Percentiles rank a stretch among this genome's conserved stretches.
Conservation (phyloP, 1,139 yeast genomes). For the Geotrichum candidum region DNA sequence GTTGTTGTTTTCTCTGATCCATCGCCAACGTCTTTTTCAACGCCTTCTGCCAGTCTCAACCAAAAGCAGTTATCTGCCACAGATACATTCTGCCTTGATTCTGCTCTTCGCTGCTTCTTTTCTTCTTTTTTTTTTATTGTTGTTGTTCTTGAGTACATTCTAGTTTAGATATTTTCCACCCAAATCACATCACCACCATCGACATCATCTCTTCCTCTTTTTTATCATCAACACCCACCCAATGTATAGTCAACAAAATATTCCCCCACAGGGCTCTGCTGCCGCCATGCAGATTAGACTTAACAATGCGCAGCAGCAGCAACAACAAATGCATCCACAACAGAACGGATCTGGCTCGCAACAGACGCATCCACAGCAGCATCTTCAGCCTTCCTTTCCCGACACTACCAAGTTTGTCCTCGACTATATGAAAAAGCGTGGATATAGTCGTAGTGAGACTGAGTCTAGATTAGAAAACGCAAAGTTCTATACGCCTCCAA, state of each 20-base stretch:
- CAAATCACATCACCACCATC: background rate
- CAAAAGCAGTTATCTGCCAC: background rate
- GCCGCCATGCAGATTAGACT: background rate
- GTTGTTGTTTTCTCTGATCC: background rate
- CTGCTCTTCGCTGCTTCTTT: background rate
- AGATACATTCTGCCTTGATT: background rate
- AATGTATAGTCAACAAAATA: background rate
- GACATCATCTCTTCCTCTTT: background rate
- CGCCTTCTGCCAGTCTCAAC: background rate
- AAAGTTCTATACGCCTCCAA: constrained; percentile 55
- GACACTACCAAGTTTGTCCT: constrained; percentile 43
- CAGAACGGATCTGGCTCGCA: background rate
- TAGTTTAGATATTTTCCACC: background rate
- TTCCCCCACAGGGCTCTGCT: background rate
- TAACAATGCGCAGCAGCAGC: constrained; percentile 5
- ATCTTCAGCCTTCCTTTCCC: constrained; percentile 4
- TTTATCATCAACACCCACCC: background rate
- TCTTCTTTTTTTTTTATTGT: too few species aligned
- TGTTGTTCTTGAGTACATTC: background rate
- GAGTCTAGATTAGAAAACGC: constrained; percentile 86
- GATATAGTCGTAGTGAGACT: constrained; percentile 90
- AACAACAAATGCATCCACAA: constrained; percentile 8
- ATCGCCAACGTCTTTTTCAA: background rate
- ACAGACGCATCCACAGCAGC: background rate
- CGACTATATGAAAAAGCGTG: constrained; percentile 88